Percentiles rank a stretch among this genome's conserved stretches.
These are phyloP conservation scores for Sechiopsis laciniata DNA, from an alignment of 306 rosid genomes.

Conservation along the genomic window DNA sequence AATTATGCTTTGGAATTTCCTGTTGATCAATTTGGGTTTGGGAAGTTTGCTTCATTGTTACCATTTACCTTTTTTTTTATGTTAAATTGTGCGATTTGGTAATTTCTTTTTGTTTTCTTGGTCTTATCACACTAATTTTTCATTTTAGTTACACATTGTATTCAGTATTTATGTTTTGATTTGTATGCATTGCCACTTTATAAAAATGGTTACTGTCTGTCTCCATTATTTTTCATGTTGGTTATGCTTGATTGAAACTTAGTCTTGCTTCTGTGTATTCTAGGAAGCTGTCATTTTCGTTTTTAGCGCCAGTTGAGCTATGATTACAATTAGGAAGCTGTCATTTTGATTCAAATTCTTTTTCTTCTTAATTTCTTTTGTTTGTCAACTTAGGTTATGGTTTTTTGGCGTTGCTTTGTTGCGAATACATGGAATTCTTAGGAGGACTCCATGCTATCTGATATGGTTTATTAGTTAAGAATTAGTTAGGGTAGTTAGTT, in stretches of 20 bases:
- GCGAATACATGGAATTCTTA: too few relatives aligned
- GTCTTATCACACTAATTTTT: background rate
- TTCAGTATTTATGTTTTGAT: background rate
- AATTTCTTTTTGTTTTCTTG: background rate
- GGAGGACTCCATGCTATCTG: too few relatives aligned
- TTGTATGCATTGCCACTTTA: background rate
- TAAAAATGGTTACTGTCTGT: background rate
- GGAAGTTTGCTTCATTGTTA: background rate
- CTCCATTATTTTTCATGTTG: background rate
- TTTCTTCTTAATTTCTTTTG: too few relatives aligned
- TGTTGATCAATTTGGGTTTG: background rate
- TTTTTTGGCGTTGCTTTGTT: too few relatives aligned
- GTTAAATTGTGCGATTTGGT: background rate
- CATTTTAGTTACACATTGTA: background rate
- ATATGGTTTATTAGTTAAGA: too few relatives aligned
- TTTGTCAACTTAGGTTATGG: too few relatives aligned
- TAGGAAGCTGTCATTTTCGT: background rate
- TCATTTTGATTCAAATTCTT: too few relatives aligned
- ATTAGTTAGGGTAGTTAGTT: too few relatives aligned
- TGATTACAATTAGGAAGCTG: too few relatives aligned
- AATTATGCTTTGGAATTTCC: background rate
- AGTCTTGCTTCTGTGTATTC: too few relatives aligned
- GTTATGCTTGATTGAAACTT: background rate
- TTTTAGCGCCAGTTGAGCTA: too few relatives aligned
- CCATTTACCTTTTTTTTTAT: background rate